Conservation (phyloP, 1,284 basidiomycete species). For the Cutaneotrichosporon cyanovorans region DNA sequence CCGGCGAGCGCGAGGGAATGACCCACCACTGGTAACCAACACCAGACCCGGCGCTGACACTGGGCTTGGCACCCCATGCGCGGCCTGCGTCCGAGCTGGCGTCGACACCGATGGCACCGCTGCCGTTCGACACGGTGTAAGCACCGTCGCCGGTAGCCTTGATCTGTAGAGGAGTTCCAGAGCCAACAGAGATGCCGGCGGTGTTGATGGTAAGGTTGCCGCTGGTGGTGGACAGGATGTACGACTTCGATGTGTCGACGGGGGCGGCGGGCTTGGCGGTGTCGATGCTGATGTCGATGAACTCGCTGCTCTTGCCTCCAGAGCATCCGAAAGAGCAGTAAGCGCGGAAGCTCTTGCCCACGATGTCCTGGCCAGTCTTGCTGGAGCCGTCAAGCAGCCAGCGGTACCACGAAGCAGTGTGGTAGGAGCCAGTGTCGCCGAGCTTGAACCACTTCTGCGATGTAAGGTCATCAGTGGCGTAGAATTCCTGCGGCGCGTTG, state of each 20-base stretch:
- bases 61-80: conserved; percentile 3
- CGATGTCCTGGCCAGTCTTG: conserved; percentile 1
- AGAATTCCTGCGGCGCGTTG: conserved; percentile 7
- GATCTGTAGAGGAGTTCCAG: conserved; percentile 1
- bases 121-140: background rate
- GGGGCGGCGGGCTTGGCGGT: background rate
- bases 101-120: background rate
- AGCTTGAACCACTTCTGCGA: conserved; percentile 8
- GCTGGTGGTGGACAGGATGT: background rate
- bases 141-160: conserved; percentile 8
- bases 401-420: conserved; percentile 10
- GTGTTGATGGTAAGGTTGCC: background rate
- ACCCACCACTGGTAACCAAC: conserved; percentile 13
- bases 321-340: conserved; percentile 15
- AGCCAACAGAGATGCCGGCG: background rate
- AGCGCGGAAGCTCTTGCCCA: conserved; percentile 6
- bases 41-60: background rate
- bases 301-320: conserved; percentile 6
- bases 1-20: conserved; percentile 2
- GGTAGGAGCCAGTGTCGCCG: conserved; percentile 13
- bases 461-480: conserved; percentile 7
- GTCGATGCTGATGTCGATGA: conserved; percentile 8
- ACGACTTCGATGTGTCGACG: conserved; percentile 1
- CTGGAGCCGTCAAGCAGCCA: conserved; percentile 8
- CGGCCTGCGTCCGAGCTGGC: background rate